These are phyloP conservation scores for Scutellaria minor DNA, from an alignment of 257 asterid species.

Conservation along the genomic window DNA sequence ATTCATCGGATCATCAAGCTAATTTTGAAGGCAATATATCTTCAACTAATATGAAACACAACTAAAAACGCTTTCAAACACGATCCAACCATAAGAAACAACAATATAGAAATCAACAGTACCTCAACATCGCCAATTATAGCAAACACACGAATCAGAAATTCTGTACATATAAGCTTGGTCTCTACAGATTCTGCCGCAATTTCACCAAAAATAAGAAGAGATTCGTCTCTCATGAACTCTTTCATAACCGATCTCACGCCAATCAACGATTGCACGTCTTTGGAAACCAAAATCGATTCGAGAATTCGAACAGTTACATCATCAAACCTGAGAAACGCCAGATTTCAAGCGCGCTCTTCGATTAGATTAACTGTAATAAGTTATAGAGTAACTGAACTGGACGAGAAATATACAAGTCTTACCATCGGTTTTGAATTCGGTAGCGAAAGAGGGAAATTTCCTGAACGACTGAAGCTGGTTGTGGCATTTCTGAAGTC, in stretches of 20 bases:
- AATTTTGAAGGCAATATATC: slow-evolving; percentile 4
- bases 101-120: not conserved
- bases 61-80: not conserved
- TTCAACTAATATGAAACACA: not conserved
- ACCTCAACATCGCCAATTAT: slow-evolving; percentile 84
- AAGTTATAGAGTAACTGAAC: not conserved
- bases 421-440: slow-evolving; percentile 65
- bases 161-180: slow-evolving; percentile 70
- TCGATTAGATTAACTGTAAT: not conserved
- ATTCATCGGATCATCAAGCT: not conserved
- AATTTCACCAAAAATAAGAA: slow-evolving; percentile 60
- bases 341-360: slow-evolving; percentile 8
- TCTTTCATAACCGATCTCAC: slow-evolving; percentile 53
- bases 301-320: slow-evolving; percentile 66
- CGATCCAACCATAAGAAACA: not conserved
- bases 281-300: slow-evolving; percentile 55
- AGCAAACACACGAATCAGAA: slow-evolving; percentile 67
- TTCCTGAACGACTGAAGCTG: slow-evolving; percentile 46
- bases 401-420: not conserved
- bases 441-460: slow-evolving; percentile 63
- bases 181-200: slow-evolving; percentile 51
- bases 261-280: slow-evolving; percentile 50
- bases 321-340: slow-evolving; percentile 59
- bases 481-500: slow-evolving; percentile 44
- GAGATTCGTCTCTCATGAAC: slow-evolving; percentile 68